Conservation (phyloP, 495 filamentous ascomycete species). For the Pyrenopolyporus hunteri region DNA sequence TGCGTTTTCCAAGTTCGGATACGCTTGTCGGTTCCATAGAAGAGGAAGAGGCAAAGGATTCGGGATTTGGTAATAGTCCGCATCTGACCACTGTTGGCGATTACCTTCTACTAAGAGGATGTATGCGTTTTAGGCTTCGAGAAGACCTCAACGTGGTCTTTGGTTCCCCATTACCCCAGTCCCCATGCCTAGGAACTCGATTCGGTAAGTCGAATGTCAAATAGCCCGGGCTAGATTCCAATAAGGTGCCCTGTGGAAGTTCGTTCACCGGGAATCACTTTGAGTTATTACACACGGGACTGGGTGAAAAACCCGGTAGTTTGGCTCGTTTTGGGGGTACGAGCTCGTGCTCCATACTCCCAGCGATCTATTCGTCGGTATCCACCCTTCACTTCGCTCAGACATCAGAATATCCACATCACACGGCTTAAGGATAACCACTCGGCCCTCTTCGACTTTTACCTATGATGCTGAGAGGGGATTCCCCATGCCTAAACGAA, state of each 20-base stretch:
- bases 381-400: constrained; percentile 8
- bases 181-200: not conserved
- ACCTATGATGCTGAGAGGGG: not conserved
- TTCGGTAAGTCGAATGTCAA: constrained; percentile 25
- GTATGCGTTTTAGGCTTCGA: not conserved
- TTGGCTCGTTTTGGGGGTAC: constrained; percentile 23
- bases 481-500: constrained; percentile 1
- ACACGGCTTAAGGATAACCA: not conserved
- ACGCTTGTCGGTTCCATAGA: constrained; percentile 14
- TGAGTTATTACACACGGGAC: constrained; percentile 15
- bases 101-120: not conserved
- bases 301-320: constrained; percentile 17
- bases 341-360: constrained; percentile 16
- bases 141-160: constrained; percentile 11
- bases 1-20: not conserved
- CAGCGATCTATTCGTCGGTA: constrained; percentile 23
- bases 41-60: constrained; percentile 1
- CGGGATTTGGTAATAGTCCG: not conserved
- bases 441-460: no score
- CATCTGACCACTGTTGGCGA: not conserved
- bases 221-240: constrained; percentile 9
- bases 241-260: constrained; percentile 1
- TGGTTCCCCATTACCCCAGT: constrained; percentile 18
- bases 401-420: constrained; percentile 9
- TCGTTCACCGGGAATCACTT: constrained; percentile 3